Percentiles rank a stretch among this genome's conserved stretches.
These are phyloP conservation scores for Trichoderma asperellum DNA, from an alignment of 2,329 filamentous ascomycete genomes.

Conservation along the genomic window DNA sequence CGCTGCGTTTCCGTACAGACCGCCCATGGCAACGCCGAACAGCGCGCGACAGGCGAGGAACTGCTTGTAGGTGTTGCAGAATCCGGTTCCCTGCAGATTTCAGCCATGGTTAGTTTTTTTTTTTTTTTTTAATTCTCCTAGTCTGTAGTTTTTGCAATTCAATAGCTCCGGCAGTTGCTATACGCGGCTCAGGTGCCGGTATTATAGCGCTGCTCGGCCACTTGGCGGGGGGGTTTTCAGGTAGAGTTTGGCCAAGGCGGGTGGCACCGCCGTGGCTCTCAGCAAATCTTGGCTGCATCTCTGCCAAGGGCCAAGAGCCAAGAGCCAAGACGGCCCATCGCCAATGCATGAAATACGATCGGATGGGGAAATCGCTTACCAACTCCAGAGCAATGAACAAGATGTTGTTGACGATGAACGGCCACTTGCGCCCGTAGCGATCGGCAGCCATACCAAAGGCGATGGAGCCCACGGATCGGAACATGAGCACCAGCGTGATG, in stretches of 20 bases:
- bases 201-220: neutral
- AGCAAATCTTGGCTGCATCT: neutral
- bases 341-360: neutral
- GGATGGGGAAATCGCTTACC: constrained; percentile 47
- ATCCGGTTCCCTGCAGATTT: constrained; percentile 61
- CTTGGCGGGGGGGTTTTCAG: neutral
- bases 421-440: constrained; percentile 67
- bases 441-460: constrained; percentile 59
- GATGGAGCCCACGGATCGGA: constrained; percentile 59
- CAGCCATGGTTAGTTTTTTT: constrained; percentile 12
- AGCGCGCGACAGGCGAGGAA: constrained; percentile 76
- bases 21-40: constrained; percentile 83
- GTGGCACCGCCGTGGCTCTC: constrained; percentile 17
- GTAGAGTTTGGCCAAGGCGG: constrained; percentile 29
- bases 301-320: neutral
- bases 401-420: constrained; percentile 75
- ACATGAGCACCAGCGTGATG: constrained; percentile 66
- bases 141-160: too few species aligned
- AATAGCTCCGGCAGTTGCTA: constrained; percentile 19
- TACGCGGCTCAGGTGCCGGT: neutral
- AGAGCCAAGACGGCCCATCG: neutral
- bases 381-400: constrained; percentile 74
- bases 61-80: constrained; percentile 67
- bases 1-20: constrained; percentile 76
- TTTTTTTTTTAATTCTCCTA: neutral